Conservation (phyloP, 2,329 filamentous ascomycete genomes). For the Exophiala spinifera region DNA sequence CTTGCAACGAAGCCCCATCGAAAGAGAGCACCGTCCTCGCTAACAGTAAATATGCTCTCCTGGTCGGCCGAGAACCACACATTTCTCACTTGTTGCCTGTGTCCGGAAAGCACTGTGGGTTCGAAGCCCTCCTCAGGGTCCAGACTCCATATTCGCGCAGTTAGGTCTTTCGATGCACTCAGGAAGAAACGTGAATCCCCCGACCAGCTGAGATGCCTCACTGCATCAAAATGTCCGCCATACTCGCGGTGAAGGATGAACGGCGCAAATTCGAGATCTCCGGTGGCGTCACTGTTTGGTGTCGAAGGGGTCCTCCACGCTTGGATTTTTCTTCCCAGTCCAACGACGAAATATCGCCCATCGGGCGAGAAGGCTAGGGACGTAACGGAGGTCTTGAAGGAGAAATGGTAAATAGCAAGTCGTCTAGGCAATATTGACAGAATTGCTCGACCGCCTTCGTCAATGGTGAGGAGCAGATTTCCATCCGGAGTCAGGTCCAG, state of each 20-base stretch:
- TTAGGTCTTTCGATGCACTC: constrained; percentile 86
- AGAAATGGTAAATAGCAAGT: constrained; percentile 88
- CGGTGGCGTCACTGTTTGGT: constrained; percentile 72
- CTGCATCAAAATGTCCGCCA: constrained; percentile 81
- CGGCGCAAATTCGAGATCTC: constrained; percentile 89
- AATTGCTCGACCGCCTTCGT: constrained; percentile 91
- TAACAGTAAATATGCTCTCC: constrained; percentile 92
- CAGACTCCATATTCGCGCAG: constrained; percentile 90
- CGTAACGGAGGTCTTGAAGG: constrained; percentile 80
- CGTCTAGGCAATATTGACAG: constrained; percentile 84
- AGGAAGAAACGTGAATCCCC: constrained; percentile 94
- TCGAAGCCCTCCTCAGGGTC: constrained; percentile 82
- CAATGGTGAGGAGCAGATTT: constrained; percentile 87
- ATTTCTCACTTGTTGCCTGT: constrained; percentile 84
- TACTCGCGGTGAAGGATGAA: constrained; percentile 87
- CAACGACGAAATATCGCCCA: constrained; percentile 85
- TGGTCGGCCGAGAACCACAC: constrained; percentile 97
- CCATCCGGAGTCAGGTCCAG: constrained; percentile 86
- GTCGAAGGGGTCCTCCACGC: constrained; percentile 95
- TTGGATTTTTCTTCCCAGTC: constrained; percentile 80
- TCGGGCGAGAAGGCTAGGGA: constrained; percentile 88
- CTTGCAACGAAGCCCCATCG: constrained; percentile 79
- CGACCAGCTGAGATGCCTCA: constrained; percentile 90
- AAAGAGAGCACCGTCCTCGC: constrained; percentile 95
- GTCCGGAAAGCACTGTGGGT: constrained; percentile 84